Evolutionary conservation across 148 eudicot species (phyloP), one percentile per base, ranked within the genome.

Genomic region (Camellia granthamiana): DNA sequence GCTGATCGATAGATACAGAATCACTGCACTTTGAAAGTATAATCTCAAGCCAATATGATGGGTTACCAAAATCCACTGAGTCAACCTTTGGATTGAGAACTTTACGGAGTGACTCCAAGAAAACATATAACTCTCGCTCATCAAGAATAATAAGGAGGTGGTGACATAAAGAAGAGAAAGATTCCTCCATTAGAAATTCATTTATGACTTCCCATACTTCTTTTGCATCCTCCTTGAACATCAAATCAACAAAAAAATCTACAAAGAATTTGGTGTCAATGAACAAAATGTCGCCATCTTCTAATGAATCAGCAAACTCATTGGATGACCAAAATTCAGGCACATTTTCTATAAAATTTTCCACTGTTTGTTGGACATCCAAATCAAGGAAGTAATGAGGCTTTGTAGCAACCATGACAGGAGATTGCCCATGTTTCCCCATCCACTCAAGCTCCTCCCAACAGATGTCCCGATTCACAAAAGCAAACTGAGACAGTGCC

Each of bases 391-490:
- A 94, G 84, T 97, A 97, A 84, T 97, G 99, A 85, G 98, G 99
- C 79, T 97, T 97, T 21, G 98, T 94, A 69, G 99, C 99, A 81
- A 97, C 99, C 88, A 94, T 89, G 46, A 98, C 99, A 60, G 99
- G 99, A 80, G 98, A 94, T 82, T 94, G 99, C 15, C 99, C 99
- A 74, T 92, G 99, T 84, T 92, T 90, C 72, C 99, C 99, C 71
- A 88, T 94, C 99, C 99, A 97, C 85, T 92, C 97, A 73, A 94
- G 97, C 84, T 97, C 99, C 85, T 94, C 99, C 99, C 99, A 97
- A 79, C 98, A 97, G 76, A 90, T 91, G 89, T 94, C 97, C 70
- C 98, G 85, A 85, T 97, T 90, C 15, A 91, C 85, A 78, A 97
- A 97, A 47, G 98, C 97, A 89, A 90, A 97, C 69, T 90, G 93